These are phyloP conservation scores for Xylaria sp. DNA, from an alignment of 2,329 filamentous ascomycete genomes.

Conservation along the genomic window DNA sequence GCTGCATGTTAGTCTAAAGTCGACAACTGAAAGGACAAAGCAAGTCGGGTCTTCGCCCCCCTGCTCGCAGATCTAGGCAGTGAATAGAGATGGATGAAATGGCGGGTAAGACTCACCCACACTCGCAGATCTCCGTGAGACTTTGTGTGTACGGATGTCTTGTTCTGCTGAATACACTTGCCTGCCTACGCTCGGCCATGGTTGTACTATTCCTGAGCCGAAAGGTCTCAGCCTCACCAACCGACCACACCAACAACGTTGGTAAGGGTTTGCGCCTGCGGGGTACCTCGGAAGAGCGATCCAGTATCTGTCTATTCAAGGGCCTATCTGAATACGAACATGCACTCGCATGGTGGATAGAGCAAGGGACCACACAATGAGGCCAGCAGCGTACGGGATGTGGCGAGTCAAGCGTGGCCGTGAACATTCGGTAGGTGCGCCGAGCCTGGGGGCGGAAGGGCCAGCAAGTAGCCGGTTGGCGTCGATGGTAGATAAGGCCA, in stretches of 20 bases:
- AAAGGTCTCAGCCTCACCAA: not conserved
- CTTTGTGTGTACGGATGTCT: not conserved
- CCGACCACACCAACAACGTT: not conserved
- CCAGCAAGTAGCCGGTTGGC: not conserved
- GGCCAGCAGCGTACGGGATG: not conserved
- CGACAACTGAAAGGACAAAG: conserved; percentile 20
- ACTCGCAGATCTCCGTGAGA: conserved; percentile 5
- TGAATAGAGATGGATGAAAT: not conserved
- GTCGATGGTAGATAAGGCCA: conserved; percentile 7
- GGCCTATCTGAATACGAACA: not conserved
- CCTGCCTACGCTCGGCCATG: conserved; percentile 8
- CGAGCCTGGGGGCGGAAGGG: not conserved
- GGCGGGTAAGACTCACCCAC: conserved; percentile 20
- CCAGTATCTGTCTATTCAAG: not conserved
- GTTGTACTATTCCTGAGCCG: not conserved
- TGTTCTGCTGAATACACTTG: conserved; percentile 14
- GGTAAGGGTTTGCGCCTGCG: not conserved
- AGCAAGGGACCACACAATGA: not conserved
- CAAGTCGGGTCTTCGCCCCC: conserved; percentile 14
- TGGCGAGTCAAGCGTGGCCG: not conserved
- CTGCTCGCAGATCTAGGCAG: conserved; percentile 17
- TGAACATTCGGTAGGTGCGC: not conserved
- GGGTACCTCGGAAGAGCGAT: not conserved
- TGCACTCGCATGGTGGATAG: not conserved
- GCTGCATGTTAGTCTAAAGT: conserved; percentile 21